phyloP scores from a whole-genome alignment of 768 basidiomycete species.

The Gymnopilus dilepis region DNA sequence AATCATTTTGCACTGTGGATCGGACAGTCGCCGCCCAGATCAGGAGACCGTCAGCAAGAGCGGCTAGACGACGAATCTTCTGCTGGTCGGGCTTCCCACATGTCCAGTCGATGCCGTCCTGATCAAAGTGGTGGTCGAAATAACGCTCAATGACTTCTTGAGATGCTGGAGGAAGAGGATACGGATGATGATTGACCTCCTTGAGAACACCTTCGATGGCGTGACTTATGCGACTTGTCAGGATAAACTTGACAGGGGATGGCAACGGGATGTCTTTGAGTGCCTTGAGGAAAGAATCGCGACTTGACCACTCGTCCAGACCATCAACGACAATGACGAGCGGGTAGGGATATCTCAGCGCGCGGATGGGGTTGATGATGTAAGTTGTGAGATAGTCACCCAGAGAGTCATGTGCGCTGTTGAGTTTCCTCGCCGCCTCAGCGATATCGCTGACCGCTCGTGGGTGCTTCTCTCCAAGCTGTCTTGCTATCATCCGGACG shows the following conservation, averaged over 20 bases:
- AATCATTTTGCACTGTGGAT: background rate
- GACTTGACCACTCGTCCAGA: slow-evolving; percentile 2
- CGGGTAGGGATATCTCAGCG: slow-evolving; percentile 6
- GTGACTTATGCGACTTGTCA: background rate
- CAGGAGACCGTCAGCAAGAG: slow-evolving; percentile 3
- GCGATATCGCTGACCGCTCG: background rate
- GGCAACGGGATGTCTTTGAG: background rate
- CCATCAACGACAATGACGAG: slow-evolving; percentile 6
- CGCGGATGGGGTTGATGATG: background rate
- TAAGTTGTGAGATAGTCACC: background rate
- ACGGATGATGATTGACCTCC: background rate
- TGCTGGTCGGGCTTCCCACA: background rate
- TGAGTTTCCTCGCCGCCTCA: slow-evolving; percentile 2
- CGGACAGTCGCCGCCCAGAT: slow-evolving; percentile 11
- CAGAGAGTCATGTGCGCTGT: slow-evolving; percentile 1
- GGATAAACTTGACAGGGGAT: background rate
- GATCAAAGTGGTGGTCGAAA: background rate
- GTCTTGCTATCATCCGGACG: background rate
- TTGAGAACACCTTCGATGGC: background rate
- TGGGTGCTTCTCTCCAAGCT: slow-evolving; percentile 2
- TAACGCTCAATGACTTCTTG: background rate
- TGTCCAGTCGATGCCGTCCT: background rate
- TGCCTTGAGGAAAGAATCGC: background rate
- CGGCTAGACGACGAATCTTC: background rate
- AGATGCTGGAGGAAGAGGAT: background rate